Percentiles rank a stretch among this genome's conserved stretches.
Evolutionary conservation across 2,329 filamentous ascomycete species (phyloP).

Genomic region (Spiromastix sp.): DNA sequence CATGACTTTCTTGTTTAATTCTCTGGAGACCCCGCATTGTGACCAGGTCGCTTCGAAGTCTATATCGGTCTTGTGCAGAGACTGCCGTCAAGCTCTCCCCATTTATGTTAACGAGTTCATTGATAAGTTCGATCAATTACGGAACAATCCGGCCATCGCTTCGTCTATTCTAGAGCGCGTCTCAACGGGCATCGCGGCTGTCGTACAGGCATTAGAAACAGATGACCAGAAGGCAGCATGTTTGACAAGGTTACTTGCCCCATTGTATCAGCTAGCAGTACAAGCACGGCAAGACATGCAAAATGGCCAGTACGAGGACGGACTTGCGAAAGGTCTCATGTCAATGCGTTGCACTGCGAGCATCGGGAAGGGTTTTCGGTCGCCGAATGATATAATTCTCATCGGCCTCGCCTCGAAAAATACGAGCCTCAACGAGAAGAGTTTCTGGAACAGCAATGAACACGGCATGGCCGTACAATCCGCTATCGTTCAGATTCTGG

Average conservation of each 20-base stretch:
- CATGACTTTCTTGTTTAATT: slow-evolving; percentile 35
- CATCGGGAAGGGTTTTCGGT: slow-evolving; percentile 30
- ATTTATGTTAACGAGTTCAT: slow-evolving; percentile 34
- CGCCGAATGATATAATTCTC: slow-evolving; percentile 25
- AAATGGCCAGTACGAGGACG: slow-evolving; percentile 23
- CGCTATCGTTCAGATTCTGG: slow-evolving; percentile 30
- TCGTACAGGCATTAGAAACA: slow-evolving; percentile 30
- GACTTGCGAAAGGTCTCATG: slow-evolving; percentile 23
- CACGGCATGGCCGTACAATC: slow-evolving; percentile 22
- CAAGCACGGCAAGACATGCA: slow-evolving; percentile 22
- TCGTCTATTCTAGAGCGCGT: slow-evolving; percentile 31
- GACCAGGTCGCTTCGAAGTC: slow-evolving; percentile 33
- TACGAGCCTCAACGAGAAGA: slow-evolving; percentile 20
- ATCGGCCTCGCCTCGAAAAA: slow-evolving; percentile 21
- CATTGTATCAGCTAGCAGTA: slow-evolving; percentile 26
- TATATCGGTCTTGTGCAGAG: slow-evolving; percentile 34
- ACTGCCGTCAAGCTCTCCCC: slow-evolving; percentile 30
- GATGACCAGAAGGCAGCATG: slow-evolving; percentile 31
- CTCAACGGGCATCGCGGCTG: slow-evolving; percentile 34
- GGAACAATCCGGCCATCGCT: slow-evolving; percentile 26
- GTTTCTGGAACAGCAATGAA: slow-evolving; percentile 28
- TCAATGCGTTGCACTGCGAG: slow-evolving; percentile 31
- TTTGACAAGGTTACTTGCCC: slow-evolving; percentile 27
- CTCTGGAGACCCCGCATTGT: slow-evolving; percentile 30
- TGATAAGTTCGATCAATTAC: slow-evolving; percentile 30